A percentile compares a stretch with the other conserved stretches of the same genome.
These are phyloP conservation scores for Fusarium sp. DNA, from an alignment of 2,329 filamentous ascomycete genomes.

Conservation along the genomic window DNA sequence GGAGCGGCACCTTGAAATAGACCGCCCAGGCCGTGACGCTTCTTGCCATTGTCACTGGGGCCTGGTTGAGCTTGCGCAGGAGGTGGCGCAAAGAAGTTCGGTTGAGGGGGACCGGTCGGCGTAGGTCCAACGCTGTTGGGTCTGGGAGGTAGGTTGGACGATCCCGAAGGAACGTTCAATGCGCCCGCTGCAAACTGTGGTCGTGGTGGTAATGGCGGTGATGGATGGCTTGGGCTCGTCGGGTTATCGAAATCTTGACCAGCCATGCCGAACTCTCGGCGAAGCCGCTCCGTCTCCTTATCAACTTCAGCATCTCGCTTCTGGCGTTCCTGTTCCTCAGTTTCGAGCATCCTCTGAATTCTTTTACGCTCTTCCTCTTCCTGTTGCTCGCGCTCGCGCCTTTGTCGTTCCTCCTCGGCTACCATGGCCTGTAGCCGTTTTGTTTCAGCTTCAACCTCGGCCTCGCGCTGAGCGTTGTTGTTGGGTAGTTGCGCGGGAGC, in stretches of 20 bases:
- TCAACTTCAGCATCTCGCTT: slow-evolving; percentile 74
- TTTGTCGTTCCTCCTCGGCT: slow-evolving; percentile 64
- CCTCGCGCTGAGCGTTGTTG: slow-evolving; percentile 49
- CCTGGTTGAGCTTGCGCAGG: slow-evolving; percentile 42
- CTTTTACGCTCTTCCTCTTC: slow-evolving; percentile 68
- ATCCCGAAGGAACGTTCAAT: slow-evolving; percentile 19
- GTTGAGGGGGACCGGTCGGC: slow-evolving; percentile 39
- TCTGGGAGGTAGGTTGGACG: slow-evolving; percentile 58
- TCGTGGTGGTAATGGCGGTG: slow-evolving; percentile 55
- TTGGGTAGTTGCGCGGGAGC: slow-evolving; percentile 32
- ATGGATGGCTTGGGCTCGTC: slow-evolving; percentile 41
- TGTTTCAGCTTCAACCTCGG: slow-evolving; percentile 81
- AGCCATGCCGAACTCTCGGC: slow-evolving; percentile 75
- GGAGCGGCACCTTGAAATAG: slow-evolving; percentile 50
- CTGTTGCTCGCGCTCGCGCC: slow-evolving; percentile 68
- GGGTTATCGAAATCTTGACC: slow-evolving; percentile 57
- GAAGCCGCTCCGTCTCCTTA: slow-evolving; percentile 86
- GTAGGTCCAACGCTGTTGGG: slow-evolving; percentile 64
- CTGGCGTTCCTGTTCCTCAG: slow-evolving; percentile 73
- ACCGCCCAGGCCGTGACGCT: slow-evolving; percentile 49
- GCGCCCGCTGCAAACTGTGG: slow-evolving; percentile 43
- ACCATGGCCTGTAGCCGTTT: slow-evolving; percentile 75
- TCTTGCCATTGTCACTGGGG: slow-evolving; percentile 41
- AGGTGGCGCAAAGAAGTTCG: slow-evolving; percentile 44
- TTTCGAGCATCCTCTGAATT: slow-evolving; percentile 76